A percentile compares a stretch with the other conserved stretches of the same genome.
Evolutionary conservation across 1,284 basidiomycete genomes (phyloP).

Genomic region (Coniferiporia sulphurascens): DNA sequence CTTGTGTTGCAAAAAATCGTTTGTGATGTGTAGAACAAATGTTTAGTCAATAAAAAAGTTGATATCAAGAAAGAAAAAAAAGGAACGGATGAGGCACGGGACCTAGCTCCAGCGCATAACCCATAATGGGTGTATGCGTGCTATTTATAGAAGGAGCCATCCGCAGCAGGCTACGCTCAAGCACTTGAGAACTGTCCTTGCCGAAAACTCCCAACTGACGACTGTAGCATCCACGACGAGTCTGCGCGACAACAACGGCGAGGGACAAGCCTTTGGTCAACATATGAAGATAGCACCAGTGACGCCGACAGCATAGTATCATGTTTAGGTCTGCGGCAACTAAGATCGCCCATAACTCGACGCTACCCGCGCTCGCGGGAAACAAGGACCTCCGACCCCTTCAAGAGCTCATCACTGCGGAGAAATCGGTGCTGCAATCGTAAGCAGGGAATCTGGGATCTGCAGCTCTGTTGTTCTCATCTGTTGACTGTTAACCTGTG

Average conservation of each 20-base stretch:
- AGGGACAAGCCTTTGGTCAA: neutral
- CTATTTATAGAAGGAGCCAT: no score
- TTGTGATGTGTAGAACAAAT: no score
- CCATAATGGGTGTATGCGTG: no score
- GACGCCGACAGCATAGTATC: neutral
- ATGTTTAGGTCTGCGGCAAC: slow-evolving; percentile 76
- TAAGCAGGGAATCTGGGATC: slow-evolving; percentile 34
- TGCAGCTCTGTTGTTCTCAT: neutral
- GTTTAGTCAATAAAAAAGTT: no score
- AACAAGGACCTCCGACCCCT: slow-evolving; percentile 80
- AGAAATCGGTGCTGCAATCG: slow-evolving; percentile 79
- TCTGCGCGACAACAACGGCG: neutral
- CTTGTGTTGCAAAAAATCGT: no score
- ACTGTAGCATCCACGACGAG: neutral
- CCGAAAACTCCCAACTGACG: no score
- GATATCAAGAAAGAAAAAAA: no score
- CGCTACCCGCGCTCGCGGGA: slow-evolving; percentile 68
- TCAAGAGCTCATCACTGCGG: slow-evolving; percentile 85
- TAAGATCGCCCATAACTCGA: slow-evolving; percentile 82
- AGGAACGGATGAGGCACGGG: no score
- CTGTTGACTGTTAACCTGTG: neutral
- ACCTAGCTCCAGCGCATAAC: no score
- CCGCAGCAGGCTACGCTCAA: no score
- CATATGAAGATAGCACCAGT: neutral
- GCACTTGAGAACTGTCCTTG: no score